Percentiles rank a stretch among this genome's conserved stretches.
These are phyloP conservation scores for Yueomyces sinensis DNA, from an alignment of 805 yeast species.

Conservation along the genomic window DNA sequence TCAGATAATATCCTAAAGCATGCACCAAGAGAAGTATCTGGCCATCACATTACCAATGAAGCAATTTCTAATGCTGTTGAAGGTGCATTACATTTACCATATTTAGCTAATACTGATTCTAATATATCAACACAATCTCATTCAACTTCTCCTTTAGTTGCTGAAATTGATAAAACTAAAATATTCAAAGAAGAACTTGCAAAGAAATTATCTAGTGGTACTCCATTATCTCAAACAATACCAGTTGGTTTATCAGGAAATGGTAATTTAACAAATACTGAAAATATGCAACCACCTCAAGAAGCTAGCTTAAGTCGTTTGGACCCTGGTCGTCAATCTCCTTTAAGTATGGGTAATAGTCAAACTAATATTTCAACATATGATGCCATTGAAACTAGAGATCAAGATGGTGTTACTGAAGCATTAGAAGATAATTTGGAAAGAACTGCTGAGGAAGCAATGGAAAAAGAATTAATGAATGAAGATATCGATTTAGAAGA, in stretches of 20 bases:
- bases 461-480: conserved; percentile 2
- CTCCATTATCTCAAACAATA: too few species aligned
- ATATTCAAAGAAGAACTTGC: not conserved
- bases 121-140: too few species aligned
- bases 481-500: not conserved
- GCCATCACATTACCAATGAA: not conserved
- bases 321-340: not conserved
- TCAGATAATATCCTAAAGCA: not conserved
- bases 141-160: too few species aligned
- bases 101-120: too few species aligned
- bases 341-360: not conserved
- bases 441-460: conserved; percentile 5
- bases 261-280: too few species aligned
- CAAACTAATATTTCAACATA: not conserved
- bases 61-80: not conserved
- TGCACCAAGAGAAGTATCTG: too few species aligned
- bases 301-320: too few species aligned
- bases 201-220: too few species aligned
- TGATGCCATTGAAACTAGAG: conserved; percentile 5
- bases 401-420: conserved; percentile 5
- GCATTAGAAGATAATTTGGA: conserved; percentile 8
- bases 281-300: too few species aligned
- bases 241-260: too few species aligned
- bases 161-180: not conserved
- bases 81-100: not conserved